Base-by-base conservation (phyloP, 495 filamentous ascomycete genomes). In the Penicillium samsonianum region DNA sequence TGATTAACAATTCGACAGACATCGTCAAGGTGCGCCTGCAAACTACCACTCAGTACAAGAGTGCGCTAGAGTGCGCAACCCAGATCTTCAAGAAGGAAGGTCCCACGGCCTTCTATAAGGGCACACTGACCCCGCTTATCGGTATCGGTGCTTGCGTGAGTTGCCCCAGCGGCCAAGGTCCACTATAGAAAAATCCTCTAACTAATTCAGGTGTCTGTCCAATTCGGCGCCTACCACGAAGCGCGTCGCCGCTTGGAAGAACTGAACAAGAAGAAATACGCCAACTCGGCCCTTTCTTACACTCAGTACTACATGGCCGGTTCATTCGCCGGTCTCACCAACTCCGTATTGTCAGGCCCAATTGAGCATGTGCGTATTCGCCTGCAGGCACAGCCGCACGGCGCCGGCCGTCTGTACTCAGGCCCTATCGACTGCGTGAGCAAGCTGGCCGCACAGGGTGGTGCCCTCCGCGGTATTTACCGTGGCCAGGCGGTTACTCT, bases 361-460 rank as follows among this genome's bases (percentile, higher is more conserved):
- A 97, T 98, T 72, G 94, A 98, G 75, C 95, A 98, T 75, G 87
- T 98, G 62, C 88, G 94, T 72, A 98, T 98, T 74, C 85, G 94
- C n/a, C 78, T 98, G 62, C 94, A 98, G 73, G 95, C 95, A 14
- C 94, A 98, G 75, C 94, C 94, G 2, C 94, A 98, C 73, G 91
- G 89, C 11, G 82, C 84, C 10, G 78, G 62, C 22, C 80, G 89
- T 6, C 80, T 98, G 22, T 98, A 98, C 79, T 68, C 64, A 17
- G 94, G 94, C 1, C 94, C 94, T 0, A 71, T 90, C 47, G 93
- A 97, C 78, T 98, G 94, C 76, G 87, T 96, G 60, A 81, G 85
- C 57, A 92, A 96, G 74, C 82, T 98, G 8, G 80, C 82, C 14
- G 73, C 82, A 16, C 85, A 86, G 46, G 78, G 80, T 17, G 89